phyloP scores from a whole-genome alignment of 306 rosid species.

The Ceratonia siliqua region DNA sequence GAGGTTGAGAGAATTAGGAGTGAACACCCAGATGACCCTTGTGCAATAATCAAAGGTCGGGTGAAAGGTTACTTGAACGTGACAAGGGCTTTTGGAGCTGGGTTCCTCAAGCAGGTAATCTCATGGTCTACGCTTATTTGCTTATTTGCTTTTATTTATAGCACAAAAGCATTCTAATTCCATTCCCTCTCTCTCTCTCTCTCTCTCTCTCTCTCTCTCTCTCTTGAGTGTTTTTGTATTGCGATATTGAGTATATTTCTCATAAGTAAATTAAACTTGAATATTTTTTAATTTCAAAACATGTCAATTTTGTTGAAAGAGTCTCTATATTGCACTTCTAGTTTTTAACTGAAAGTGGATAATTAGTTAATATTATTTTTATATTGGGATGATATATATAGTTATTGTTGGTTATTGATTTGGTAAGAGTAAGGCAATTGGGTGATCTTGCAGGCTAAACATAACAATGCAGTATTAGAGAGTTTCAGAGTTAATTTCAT shows the following conservation, averaged over 20 bases:
- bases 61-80: constrained; percentile 81
- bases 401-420: not conserved
- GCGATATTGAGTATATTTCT: no score
- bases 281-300: constrained; percentile 51
- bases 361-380: no score
- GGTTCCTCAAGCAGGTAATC: constrained; percentile 84
- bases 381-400: no score
- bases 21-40: constrained; percentile 60
- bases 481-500: constrained; percentile 69
- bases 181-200: no score
- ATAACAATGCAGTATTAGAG: constrained; percentile 75
- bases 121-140: not conserved
- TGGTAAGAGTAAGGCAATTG: constrained; percentile 6
- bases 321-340: no score
- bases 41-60: constrained; percentile 49
- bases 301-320: not conserved
- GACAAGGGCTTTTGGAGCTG: constrained; percentile 89
- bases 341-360: no score
- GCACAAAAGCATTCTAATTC: no score
- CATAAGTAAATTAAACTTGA: no score
- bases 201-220: no score
- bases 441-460: constrained; percentile 66
- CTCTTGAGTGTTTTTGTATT: no score
- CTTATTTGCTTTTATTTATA: no score
- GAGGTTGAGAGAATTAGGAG: constrained; percentile 63